Evolutionary conservation across 106 monocot genomes (phyloP).

Genomic region (Dioscorea dumetorum): DNA sequence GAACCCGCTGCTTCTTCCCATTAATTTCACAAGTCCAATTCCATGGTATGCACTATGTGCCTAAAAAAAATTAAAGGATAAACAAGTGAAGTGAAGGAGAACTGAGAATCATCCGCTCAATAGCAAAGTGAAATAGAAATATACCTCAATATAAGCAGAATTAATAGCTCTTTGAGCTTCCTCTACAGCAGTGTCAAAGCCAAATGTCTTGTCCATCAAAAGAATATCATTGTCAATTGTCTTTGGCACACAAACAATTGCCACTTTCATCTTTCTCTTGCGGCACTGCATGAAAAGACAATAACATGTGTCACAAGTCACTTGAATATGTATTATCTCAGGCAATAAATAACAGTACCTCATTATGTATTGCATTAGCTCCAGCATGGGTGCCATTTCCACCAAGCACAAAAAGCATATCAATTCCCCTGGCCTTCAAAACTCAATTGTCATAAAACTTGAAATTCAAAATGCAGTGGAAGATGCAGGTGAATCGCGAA

Average conservation of each 20-base stretch:
- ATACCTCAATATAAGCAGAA: constrained; percentile 73
- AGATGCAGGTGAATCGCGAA: not conserved
- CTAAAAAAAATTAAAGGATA: constrained; percentile 11
- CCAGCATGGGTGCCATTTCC: constrained; percentile 64
- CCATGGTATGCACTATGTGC: constrained; percentile 61
- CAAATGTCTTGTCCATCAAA: constrained; percentile 68
- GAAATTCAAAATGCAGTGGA: not conserved
- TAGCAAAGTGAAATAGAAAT: not conserved
- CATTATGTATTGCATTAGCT: constrained; percentile 50
- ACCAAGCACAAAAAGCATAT: constrained; percentile 64
- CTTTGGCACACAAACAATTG: constrained; percentile 58
- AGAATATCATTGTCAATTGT: constrained; percentile 75
- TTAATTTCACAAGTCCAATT: constrained; percentile 54
- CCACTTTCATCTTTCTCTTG: constrained; percentile 49
- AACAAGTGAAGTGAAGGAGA: not conserved
- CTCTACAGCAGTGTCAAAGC: constrained; percentile 73
- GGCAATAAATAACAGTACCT: constrained; percentile 17
- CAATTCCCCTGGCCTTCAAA: constrained; percentile 42
- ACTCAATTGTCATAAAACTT: not conserved
- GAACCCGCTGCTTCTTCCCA: constrained; percentile 61
- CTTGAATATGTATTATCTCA: not conserved
- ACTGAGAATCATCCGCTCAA: not conserved
- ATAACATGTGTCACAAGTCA: not conserved
- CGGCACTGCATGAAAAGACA: constrained; percentile 34
- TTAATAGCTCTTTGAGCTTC: constrained; percentile 63